Percentiles rank a stretch among this genome's conserved stretches.
Evolutionary conservation across 768 basidiomycete genomes (phyloP).

Genomic region (Boletus subparvulus): DNA sequence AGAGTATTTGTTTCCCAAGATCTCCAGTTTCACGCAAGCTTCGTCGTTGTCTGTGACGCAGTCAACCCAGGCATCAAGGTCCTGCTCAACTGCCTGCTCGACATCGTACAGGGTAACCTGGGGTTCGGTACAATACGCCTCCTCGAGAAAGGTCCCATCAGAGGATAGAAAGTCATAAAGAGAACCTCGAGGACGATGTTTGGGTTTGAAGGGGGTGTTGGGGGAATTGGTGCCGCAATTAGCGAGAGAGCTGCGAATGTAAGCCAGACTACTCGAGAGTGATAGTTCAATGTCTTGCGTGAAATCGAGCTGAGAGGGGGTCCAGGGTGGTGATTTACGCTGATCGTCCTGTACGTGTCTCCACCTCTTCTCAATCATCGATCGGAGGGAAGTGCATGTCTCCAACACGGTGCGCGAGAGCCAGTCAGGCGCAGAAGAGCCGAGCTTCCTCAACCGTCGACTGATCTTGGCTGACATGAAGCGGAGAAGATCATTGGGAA

Average conservation of each 20-base stretch:
- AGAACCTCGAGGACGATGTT: constrained; percentile 5
- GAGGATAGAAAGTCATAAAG: background rate
- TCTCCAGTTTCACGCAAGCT: constrained; percentile 14
- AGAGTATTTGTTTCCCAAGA: constrained; percentile 29
- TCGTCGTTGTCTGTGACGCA: constrained; percentile 2
- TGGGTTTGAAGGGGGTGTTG: background rate
- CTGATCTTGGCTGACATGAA: constrained; percentile 39
- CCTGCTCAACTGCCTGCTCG: constrained; percentile 32
- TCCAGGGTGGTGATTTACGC: constrained; percentile 30
- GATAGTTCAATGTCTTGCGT: constrained; percentile 34
- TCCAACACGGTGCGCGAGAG: constrained; percentile 6
- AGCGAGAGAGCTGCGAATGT: constrained; percentile 25
- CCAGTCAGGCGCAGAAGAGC: constrained; percentile 13
- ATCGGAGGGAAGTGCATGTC: constrained; percentile 18
- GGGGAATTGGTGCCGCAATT: background rate
- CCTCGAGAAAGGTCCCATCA: constrained; percentile 7
- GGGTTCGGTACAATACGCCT: constrained; percentile 6
- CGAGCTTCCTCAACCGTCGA: constrained; percentile 39
- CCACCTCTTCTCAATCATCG: constrained; percentile 38
- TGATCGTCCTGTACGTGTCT: constrained; percentile 27
- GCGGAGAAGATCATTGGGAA: constrained; percentile 37
- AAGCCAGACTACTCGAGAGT: constrained; percentile 28
- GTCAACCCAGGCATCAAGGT: constrained; percentile 35
- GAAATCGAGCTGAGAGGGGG: constrained; percentile 28
- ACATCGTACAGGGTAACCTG: constrained; percentile 34